phyloP scores from a whole-genome alignment of 331 rosid species.

The Phaseolus coccineus region DNA sequence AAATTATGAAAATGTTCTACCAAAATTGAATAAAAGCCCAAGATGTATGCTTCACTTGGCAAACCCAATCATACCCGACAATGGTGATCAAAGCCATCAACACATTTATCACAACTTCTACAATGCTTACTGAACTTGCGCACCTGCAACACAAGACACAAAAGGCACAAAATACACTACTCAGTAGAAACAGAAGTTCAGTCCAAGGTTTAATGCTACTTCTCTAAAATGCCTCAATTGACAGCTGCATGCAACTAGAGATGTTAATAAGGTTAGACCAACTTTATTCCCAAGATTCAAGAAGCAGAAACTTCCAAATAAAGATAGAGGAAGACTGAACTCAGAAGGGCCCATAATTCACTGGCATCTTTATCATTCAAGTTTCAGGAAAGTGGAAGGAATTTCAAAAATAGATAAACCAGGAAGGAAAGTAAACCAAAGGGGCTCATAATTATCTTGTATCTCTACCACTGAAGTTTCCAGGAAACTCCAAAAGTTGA shows the following conservation, averaged over 20 bases:
- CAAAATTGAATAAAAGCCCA: conserved; percentile 37
- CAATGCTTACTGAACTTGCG: conserved; percentile 98
- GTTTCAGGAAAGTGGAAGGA: conserved; percentile 13
- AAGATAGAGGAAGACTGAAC: conserved; percentile 11
- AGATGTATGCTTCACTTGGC: conserved; percentile 33
- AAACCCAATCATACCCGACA: conserved; percentile 75
- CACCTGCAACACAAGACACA: conserved; percentile 65
- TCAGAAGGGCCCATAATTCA: conserved; percentile 5
- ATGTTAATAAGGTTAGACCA: conserved; percentile 3
- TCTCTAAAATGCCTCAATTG: conserved; percentile 29
- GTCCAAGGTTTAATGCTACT: conserved; percentile 23
- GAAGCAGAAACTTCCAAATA: conserved; percentile 24
- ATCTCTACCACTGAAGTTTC: conserved; percentile 8
- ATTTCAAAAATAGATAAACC: background rate
- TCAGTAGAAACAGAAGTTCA: conserved; percentile 9
- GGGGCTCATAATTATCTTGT: background rate
- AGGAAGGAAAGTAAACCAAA: conserved; percentile 26
- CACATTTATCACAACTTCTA: conserved; percentile 98
- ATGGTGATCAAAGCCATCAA: conserved; percentile 98
- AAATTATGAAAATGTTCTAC: conserved; percentile 4
- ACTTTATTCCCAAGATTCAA: conserved; percentile 4
- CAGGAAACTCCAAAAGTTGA: background rate
- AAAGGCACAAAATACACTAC: conserved; percentile 18
- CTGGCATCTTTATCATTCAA: background rate
- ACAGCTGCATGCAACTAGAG: conserved; percentile 17